These are phyloP conservation scores for Solanum sejunctum DNA, from an alignment of 257 asterid genomes.

Conservation along the genomic window DNA sequence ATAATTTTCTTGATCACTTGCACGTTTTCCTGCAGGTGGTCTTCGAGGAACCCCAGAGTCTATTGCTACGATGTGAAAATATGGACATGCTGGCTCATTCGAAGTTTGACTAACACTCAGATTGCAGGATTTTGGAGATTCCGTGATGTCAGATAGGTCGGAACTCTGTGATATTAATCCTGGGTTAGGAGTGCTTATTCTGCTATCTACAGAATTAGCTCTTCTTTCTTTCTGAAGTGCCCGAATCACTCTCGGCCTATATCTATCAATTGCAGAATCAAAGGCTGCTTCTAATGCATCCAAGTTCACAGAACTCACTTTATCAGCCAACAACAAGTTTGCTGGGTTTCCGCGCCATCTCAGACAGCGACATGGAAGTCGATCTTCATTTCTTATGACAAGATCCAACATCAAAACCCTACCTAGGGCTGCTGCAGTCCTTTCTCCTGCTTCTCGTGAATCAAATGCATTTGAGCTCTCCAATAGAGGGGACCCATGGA, in stretches of 20 bases:
- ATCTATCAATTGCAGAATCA: constrained; percentile 79
- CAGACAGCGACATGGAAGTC: constrained; percentile 94
- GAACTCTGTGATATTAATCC: constrained; percentile 60
- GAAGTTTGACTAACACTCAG: constrained; percentile 44
- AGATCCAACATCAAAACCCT: constrained; percentile 91
- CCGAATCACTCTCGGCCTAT: constrained; percentile 71
- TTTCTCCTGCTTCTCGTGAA: constrained; percentile 73
- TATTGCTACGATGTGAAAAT: constrained; percentile 73
- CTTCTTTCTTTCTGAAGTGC: constrained; percentile 95
- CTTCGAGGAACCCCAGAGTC: constrained; percentile 97
- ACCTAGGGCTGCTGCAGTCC: constrained; percentile 80
- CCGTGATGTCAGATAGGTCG: constrained; percentile 60
- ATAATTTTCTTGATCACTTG: constrained; percentile 78
- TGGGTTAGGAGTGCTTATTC: constrained; percentile 39
- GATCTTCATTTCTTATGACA: constrained; percentile 93
- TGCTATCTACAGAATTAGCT: constrained; percentile 68
- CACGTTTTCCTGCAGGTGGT: constrained; percentile 98
- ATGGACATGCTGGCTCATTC: constrained; percentile 26
- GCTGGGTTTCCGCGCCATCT: constrained; percentile 96
- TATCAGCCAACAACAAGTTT: constrained; percentile 76
- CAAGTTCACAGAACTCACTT: constrained; percentile 34
- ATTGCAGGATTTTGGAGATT: constrained; percentile 66
- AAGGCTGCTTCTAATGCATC: constrained; percentile 74
- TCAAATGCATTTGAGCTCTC: constrained; percentile 81
- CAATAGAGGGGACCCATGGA: constrained; percentile 85